phyloP scores from a whole-genome alignment of 2,329 filamentous ascomycete genomes.

The Cladosporium sphaerospermum region DNA sequence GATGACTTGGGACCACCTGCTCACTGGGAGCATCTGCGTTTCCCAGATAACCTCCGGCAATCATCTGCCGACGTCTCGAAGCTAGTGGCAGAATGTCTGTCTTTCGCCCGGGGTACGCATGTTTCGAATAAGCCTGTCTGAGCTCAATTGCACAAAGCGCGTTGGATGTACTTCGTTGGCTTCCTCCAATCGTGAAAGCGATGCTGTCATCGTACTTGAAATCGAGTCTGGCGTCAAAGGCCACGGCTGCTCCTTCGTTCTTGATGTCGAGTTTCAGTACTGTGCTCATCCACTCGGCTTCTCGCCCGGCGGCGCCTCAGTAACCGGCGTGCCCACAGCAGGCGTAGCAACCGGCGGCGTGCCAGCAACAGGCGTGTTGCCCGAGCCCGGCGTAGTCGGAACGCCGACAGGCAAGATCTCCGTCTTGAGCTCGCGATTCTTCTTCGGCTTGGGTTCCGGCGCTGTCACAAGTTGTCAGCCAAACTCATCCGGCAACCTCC shows the following conservation, averaged over 20 bases:
- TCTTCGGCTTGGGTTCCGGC: constrained; percentile 59
- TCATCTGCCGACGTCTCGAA: too few relatives aligned
- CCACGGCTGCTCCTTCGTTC: neutral
- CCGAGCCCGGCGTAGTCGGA: constrained; percentile 1
- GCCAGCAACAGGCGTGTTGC: neutral
- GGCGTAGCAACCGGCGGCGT: neutral
- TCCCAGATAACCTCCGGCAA: too few relatives aligned
- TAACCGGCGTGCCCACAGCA: neutral
- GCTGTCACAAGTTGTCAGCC: constrained; percentile 33
- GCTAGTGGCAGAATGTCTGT: too few relatives aligned
- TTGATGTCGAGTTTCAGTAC: neutral
- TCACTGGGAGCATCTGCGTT: too few relatives aligned
- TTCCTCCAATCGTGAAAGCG: too few relatives aligned
- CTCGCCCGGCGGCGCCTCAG: neutral
- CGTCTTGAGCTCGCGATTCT: constrained; percentile 57
- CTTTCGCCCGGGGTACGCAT: too few relatives aligned
- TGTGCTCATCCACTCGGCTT: neutral
- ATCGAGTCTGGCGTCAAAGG: too few relatives aligned
- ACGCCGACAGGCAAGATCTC: constrained; percentile 46
- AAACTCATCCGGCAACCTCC: neutral
- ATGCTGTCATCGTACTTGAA: too few relatives aligned
- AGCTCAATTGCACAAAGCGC: too few relatives aligned
- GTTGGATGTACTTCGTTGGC: too few relatives aligned
- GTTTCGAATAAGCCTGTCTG: too few relatives aligned
- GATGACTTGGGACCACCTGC: too few relatives aligned